Evolutionary conservation across 2,329 filamentous ascomycete genomes (phyloP), one percentile per base, ranked within the genome.

Genomic region (Cyanodermella asteris): DNA sequence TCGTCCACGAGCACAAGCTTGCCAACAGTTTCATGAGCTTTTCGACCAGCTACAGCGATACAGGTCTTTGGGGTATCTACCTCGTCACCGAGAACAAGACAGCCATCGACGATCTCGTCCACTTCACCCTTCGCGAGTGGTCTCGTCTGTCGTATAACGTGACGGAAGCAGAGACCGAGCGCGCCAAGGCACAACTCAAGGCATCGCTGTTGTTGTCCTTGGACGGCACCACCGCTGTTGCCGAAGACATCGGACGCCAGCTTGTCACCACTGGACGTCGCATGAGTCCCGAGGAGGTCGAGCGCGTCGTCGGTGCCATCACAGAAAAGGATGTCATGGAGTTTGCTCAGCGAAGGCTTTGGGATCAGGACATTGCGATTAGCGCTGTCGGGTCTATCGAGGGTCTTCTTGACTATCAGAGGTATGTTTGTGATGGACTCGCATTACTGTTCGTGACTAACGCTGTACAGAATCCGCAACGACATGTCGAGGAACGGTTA

Each of bases 21-120:
- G 87, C 87, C 54, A 97, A 91, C 64, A 93, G 82, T 69, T 97
- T 93, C 67, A 97, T 97, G 90, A 91, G 78, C 62, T 97, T 97
- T 62, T 93, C 82, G 38, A 97, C 87, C 39, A 91, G 80, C 64
- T 97, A 97, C 61, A 94, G 82, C 48, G 87, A 97, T 54, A 97
- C 87, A 50, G 87, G 87, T 65, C 78, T 97, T 40, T 97, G 87
- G 87, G 87, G 87, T 59, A 94, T 94, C 63, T 97, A 97, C 66
- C 67, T 97, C 34, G 78, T 91, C 42, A 80, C 77, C 44, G 82
- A 93, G 56, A 75, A 87, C 57, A 57, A 76, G 41, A 81, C 74
- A 42, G 65, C 65, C 39, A 62, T 97, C 42, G 87, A 97, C 46
- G 87, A 97, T 51, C 73, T 97, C 26, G 75, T 93, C 41, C 87